These are phyloP conservation scores for Moringa oleifera DNA, from an alignment of 345 rosid genomes.

Conservation along the genomic window DNA sequence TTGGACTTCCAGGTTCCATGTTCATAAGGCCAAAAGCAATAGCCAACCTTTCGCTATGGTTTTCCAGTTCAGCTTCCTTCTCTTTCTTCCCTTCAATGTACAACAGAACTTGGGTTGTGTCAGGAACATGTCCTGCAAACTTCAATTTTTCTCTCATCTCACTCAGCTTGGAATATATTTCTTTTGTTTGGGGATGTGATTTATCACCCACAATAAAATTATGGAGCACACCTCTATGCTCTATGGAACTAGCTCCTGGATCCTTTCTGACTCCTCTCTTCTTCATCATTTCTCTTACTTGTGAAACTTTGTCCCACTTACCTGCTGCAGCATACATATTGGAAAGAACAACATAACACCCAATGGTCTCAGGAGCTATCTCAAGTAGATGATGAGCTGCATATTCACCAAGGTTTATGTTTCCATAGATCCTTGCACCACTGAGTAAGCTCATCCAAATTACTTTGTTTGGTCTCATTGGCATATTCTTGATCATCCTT, in stretches of 20 bases:
- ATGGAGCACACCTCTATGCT: constrained; percentile 33
- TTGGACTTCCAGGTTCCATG: constrained; percentile 24
- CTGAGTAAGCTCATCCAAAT: constrained; percentile 61
- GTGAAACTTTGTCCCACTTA: constrained; percentile 41
- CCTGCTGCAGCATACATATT: constrained; percentile 67
- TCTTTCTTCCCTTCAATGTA: constrained; percentile 34
- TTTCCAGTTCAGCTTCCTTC: constrained; percentile 37
- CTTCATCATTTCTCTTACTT: constrained; percentile 50
- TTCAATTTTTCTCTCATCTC: constrained; percentile 44
- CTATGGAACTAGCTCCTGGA: constrained; percentile 47
- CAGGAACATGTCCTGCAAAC: constrained; percentile 38
- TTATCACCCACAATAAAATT: constrained; percentile 40
- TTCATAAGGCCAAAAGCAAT: constrained; percentile 45
- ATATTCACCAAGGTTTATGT: constrained; percentile 42
- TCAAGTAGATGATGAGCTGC: constrained; percentile 46
- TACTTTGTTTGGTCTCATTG: constrained; percentile 47
- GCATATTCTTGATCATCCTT: constrained; percentile 41
- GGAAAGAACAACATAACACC: constrained; percentile 49
- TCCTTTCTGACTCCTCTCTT: constrained; percentile 39
- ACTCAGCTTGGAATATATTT: constrained; percentile 33
- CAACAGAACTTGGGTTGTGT: constrained; percentile 42
- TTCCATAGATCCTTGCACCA: constrained; percentile 45
- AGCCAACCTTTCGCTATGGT: constrained; percentile 58
- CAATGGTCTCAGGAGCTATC: constrained; percentile 46
- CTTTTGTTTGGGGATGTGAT: constrained; percentile 33